Evolutionary conservation across 2,329 filamentous ascomycete species (phyloP).

Genomic region (Gaeumannomyces tritici): DNA sequence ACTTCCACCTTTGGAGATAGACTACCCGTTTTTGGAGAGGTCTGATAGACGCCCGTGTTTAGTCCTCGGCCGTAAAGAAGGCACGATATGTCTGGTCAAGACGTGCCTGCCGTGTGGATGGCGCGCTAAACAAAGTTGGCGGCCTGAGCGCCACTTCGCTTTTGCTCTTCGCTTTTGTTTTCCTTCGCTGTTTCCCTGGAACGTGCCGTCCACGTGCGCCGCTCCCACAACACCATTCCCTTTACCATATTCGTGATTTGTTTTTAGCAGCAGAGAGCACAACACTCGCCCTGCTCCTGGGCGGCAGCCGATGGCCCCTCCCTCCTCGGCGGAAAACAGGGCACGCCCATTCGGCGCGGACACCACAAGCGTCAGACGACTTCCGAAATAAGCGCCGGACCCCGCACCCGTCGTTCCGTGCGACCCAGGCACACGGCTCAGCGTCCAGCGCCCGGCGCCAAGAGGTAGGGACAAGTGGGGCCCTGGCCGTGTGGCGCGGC

Average conservation of each 20-base stretch:
- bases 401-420: neutral
- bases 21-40: no score
- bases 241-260: neutral
- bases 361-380: neutral
- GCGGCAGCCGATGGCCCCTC: no score
- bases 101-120: no score
- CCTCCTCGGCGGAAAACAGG: no score
- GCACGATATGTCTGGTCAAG: no score
- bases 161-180: neutral
- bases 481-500: no score
- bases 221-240: neutral
- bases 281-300: no score
- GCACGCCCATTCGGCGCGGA: neutral
- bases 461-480: neutral
- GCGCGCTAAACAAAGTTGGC: no score
- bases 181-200: neutral
- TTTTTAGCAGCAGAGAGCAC: neutral
- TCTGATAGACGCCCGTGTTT: no score
- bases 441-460: neutral
- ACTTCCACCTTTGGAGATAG: no score
- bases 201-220: neutral
- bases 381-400: neutral
- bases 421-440: neutral
- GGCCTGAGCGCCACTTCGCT: neutral
- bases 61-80: no score